These are phyloP conservation scores for Pichia manshurica DNA, from an alignment of 805 yeast genomes.

Conservation along the genomic window DNA sequence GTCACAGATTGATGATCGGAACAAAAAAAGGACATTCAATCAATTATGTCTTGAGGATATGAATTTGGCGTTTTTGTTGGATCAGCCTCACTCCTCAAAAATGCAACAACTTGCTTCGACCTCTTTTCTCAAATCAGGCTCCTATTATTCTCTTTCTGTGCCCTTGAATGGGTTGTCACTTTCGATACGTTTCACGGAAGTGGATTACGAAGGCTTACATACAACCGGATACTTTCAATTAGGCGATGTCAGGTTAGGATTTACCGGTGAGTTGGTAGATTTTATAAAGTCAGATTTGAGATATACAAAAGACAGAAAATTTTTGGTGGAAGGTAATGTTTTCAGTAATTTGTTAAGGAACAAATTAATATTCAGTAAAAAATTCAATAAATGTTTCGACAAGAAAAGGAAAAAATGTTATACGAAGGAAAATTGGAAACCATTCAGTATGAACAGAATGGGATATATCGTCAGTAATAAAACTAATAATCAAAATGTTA, in stretches of 20 bases:
- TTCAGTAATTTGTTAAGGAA: slow-evolving; percentile 28
- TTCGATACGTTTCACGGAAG: slow-evolving; percentile 21
- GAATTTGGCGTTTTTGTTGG: background rate
- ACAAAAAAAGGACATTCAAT: slow-evolving; percentile 16
- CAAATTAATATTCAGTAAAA: slow-evolving; percentile 23
- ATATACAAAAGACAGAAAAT: slow-evolving; percentile 17
- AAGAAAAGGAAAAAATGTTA: slow-evolving; percentile 16
- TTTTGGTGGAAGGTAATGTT: slow-evolving; percentile 28
- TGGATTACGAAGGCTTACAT: slow-evolving; percentile 12
- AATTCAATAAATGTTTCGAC: slow-evolving; percentile 23
- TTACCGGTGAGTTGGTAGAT: slow-evolving; percentile 28
- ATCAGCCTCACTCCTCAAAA: background rate
- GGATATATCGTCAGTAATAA: slow-evolving; percentile 21
- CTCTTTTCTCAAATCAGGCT: slow-evolving; percentile 26
- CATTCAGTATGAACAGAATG: slow-evolving; percentile 25
- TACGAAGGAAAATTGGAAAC: slow-evolving; percentile 22
- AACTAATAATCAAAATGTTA: slow-evolving; percentile 7
- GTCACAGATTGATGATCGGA: background rate
- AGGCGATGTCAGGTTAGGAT: slow-evolving; percentile 18
- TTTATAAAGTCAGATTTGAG: slow-evolving; percentile 28
- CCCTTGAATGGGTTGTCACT: slow-evolving; percentile 12
- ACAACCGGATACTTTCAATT: slow-evolving; percentile 22
- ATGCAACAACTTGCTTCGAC: slow-evolving; percentile 11
- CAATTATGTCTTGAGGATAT: slow-evolving; percentile 11
- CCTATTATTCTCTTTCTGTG: slow-evolving; percentile 15